Base-by-base conservation (phyloP, 805 yeast species). In the Yamadazyma philogaea region DNA sequence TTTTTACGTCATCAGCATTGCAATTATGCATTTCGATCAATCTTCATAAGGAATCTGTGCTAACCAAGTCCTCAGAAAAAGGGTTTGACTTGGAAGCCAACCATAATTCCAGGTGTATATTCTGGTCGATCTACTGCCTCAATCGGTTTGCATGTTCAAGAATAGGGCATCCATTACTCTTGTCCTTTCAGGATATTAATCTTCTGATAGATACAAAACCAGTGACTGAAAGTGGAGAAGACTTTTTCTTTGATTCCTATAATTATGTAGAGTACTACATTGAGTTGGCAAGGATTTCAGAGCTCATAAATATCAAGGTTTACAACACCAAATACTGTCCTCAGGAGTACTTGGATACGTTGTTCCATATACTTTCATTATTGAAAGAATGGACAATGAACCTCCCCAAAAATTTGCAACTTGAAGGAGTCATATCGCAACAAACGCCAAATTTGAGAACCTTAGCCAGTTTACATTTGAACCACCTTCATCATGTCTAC, bases 401-500 rank as follows among this genome's bases (percentile, higher is more conserved):
- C 8, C 32, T 60, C 12, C 66, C 66, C 6, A 42, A 30, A 1
- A 34, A 46, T 27, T 44, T 61, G 11, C 44, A 41, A 32, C 37
- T 61, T 7, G 43, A 46, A 31, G 37, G 53, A 3, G 51, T 56
- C 4, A 24, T 44, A 15, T 28, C 37, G 6, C 37, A 34, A 11
- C 30, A 43, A 15, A 24, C 38, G 20, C 42, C 46, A 12, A 37
- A 44, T 43, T 49, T 52, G 24, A 40, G 66, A 14, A 45, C 56
- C 21, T 45, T 57, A 3, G 56, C 54, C 26, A 52, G 61, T 14
- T 40, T 61, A 24, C 64, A 61, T 37, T 54, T 59, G 43, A 61
- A 61, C 34, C 59, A 60, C 37, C 45, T 59, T 4, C 66, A 61
- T 44, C 61, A 57, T 36, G 53, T 61, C 3, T 54, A 59, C 34